phyloP scores from a whole-genome alignment of 192 early-diverging fungal species.

The Coemansia sp. region DNA sequence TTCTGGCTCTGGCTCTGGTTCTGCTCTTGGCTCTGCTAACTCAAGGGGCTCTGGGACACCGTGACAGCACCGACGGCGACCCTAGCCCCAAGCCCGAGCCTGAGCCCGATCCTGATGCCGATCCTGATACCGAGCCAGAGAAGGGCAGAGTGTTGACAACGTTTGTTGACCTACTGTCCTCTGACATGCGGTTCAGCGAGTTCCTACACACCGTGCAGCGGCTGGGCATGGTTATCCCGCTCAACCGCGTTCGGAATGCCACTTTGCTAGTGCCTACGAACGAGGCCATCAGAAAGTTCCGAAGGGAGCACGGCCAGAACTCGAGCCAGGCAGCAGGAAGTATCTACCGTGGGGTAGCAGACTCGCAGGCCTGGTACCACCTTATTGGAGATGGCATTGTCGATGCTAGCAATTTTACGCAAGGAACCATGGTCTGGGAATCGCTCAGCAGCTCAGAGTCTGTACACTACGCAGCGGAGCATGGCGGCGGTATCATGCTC shows the following conservation, averaged over 20 bases:
- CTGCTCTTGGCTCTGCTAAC: neutral
- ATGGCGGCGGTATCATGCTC: constrained; percentile 30
- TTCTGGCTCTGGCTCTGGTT: neutral
- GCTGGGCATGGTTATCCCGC: constrained; percentile 54
- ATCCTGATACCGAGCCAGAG: neutral
- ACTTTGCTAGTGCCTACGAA: constrained; percentile 64
- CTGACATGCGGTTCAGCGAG: constrained; percentile 51
- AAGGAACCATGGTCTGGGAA: constrained; percentile 45
- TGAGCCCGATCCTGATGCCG: neutral
- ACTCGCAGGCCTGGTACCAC: constrained; percentile 53
- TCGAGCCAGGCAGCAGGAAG: constrained; percentile 3
- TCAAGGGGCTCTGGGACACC: neutral
- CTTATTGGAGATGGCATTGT: constrained; percentile 33
- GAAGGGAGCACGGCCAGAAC: constrained; percentile 25
- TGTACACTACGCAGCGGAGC: neutral
- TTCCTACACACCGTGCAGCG: constrained; percentile 58
- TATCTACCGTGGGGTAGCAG: constrained; percentile 37
- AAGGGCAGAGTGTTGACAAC: constrained; percentile 11
- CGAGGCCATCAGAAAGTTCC: constrained; percentile 48
- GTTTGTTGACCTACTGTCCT: constrained; percentile 61
- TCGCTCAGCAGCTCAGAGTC: constrained; percentile 24
- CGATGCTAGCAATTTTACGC: constrained; percentile 7
- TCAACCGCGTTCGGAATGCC: constrained; percentile 56
- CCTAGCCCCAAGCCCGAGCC: neutral
- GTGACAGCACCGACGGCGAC: neutral